A percentile compares a stretch with the other conserved stretches of the same genome.
Evolutionary conservation across 2,329 filamentous ascomycete species (phyloP).

Genomic region (Tolypocladium amazonense): DNA sequence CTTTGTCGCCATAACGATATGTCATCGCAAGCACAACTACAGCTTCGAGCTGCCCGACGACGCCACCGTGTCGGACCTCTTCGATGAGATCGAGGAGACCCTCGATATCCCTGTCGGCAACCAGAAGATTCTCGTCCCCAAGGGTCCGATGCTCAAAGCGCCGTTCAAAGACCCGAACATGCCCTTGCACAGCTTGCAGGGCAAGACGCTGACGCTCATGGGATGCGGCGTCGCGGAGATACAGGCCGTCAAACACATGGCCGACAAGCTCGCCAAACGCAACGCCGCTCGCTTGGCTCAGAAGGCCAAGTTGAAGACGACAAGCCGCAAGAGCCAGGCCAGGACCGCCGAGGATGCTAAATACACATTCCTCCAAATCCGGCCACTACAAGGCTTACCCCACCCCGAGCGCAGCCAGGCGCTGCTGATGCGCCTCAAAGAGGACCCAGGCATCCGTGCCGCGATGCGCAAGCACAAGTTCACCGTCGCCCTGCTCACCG

Average conservation of each 20-base stretch:
- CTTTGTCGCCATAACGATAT: conserved; percentile 32
- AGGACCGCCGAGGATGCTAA: conserved; percentile 39
- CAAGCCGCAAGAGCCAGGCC: conserved; percentile 3
- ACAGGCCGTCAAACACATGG: conserved; percentile 39
- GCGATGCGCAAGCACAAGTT: conserved; percentile 81
- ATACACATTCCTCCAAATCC: conserved; percentile 75
- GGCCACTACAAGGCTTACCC: conserved; percentile 68
- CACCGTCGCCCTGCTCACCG: conserved; percentile 74
- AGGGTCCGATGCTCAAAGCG: conserved; percentile 51
- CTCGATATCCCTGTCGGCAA: conserved; percentile 51
- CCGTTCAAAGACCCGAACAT: conserved; percentile 51
- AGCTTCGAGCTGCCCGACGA: conserved; percentile 31
- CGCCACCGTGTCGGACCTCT: conserved; percentile 47
- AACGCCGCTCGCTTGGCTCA: conserved; percentile 28
- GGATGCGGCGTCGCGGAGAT: conserved; percentile 52
- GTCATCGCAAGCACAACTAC: conserved; percentile 34
- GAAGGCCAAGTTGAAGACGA: conserved; percentile 15
- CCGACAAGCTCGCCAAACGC: conserved; percentile 34
- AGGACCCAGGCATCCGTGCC: conserved; percentile 75
- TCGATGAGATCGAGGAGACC: conserved; percentile 40
- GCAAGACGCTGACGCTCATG: conserved; percentile 55
- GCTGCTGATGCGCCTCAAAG: conserved; percentile 65
- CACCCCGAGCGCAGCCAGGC: conserved; percentile 58
- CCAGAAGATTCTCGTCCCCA: conserved; percentile 60
- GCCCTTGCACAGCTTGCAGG: conserved; percentile 34